Evolutionary conservation across 2,329 filamentous ascomycete genomes (phyloP).

Genomic region (Geosmithia flava): DNA sequence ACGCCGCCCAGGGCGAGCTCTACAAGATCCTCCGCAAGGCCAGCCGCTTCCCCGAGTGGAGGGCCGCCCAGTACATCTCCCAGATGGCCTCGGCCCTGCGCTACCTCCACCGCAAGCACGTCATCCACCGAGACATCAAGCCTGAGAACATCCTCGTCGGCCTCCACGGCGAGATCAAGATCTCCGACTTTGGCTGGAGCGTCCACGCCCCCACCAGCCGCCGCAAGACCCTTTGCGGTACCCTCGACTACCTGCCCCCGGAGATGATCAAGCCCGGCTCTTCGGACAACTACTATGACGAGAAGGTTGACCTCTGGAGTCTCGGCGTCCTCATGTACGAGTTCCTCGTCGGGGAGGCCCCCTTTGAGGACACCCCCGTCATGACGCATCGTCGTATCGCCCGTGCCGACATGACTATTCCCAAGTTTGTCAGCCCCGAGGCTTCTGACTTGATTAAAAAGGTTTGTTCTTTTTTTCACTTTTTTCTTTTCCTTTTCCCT

Average conservation of each 20-base stretch:
- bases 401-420: slow-evolving; percentile 83
- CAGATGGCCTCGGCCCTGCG: slow-evolving; percentile 84
- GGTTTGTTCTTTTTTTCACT: slow-evolving; percentile 33
- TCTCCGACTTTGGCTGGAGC: slow-evolving; percentile 97
- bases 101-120: slow-evolving; percentile 92
- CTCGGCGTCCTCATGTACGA: slow-evolving; percentile 92
- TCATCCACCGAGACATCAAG: slow-evolving; percentile 97
- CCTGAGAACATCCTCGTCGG: slow-evolving; percentile 94
- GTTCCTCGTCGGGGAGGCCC: slow-evolving; percentile 89
- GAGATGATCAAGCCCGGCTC: slow-evolving; percentile 87
- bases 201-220: slow-evolving; percentile 94
- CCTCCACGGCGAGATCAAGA: slow-evolving; percentile 96
- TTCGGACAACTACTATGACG: slow-evolving; percentile 79
- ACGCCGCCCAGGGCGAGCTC: slow-evolving; percentile 73
- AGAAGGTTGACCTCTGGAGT: slow-evolving; percentile 96
- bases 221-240: slow-evolving; percentile 91
- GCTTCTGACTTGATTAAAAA: slow-evolving; percentile 86
- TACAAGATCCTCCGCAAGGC: slow-evolving; percentile 79
- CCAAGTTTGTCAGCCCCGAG: slow-evolving; percentile 80
- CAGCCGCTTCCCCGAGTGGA: slow-evolving; percentile 72
- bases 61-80: slow-evolving; percentile 75
- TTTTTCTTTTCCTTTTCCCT: not conserved
- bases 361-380: slow-evolving; percentile 88
- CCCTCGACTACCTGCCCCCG: slow-evolving; percentile 90
- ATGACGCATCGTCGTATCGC: slow-evolving; percentile 91